Base-by-base conservation (phyloP, 768 basidiomycete species). In the Lepiota brunneoincarnata region DNA sequence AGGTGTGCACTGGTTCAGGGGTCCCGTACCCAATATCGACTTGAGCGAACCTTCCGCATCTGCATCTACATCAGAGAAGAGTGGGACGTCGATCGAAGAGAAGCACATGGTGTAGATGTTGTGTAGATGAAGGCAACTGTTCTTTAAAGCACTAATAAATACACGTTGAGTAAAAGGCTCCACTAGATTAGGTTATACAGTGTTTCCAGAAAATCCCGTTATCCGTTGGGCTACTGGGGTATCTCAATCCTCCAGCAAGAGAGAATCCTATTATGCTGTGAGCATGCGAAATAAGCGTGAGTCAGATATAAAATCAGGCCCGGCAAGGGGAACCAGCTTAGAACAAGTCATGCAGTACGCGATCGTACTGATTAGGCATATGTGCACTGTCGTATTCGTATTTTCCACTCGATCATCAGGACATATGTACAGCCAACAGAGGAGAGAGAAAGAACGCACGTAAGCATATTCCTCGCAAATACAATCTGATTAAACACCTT, bases 391-490 rank as follows among this genome's bases (percentile, higher is more conserved):
- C 55, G 26, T 44, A 46, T 35, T 5, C n/a, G n/a, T n/a, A n/a
- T n/a, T n/a, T n/a, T n/a, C n/a, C 44, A 14, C 36, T 55, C 37
- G 63, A 59, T 6, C 54, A 28, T 31, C 17, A 31, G 9, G 20
- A 28, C 21, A 31, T 52, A 17, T 45, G 15, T 28, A 26, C 24
- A 40, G 5, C n/a, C 9, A 38, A 9, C 18, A 46, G 9, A 23
- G 11, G 35, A 54, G 38, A 17, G 24, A 42, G 38, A 53, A 15
- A 51, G 38, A 38, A 45, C 57, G 57, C 17, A 86, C 88, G 82
- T 85, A 56, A 93, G 72, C 91, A 93, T 93, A 64, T 89, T 86
- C 65, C 77, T 77, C 31, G 89, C 82, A 69, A 93, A 93, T 5
- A 91, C 80, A 53, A 93, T 82, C 68, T 93, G 89, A 14, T 77